These are phyloP conservation scores for Cystobasidium onofrii DNA, from an alignment of 768 basidiomycete species.

Conservation along the genomic window DNA sequence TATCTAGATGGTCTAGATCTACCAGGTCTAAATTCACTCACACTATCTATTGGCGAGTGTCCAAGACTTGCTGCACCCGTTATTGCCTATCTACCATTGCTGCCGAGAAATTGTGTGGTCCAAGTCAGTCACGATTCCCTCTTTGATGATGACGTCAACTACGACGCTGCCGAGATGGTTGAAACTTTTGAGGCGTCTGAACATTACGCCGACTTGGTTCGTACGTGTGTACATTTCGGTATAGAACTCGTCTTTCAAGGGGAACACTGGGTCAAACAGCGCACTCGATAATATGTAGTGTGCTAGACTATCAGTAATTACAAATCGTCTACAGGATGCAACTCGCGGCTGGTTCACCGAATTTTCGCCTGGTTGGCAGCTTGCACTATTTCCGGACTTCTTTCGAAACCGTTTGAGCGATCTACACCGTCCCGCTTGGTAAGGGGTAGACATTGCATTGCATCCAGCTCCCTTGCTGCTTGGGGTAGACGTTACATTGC, in stretches of 20 bases:
- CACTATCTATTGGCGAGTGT: not conserved
- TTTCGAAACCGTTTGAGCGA: conserved; percentile 65
- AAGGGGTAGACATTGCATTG: too few species aligned
- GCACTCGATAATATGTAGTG: too few species aligned
- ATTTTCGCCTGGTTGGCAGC: conserved; percentile 28
- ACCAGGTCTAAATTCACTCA: not conserved
- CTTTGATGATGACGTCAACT: not conserved
- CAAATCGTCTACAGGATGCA: conserved; percentile 2
- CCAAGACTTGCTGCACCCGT: not conserved
- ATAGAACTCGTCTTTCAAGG: not conserved
- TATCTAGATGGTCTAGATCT: not conserved
- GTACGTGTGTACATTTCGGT: not conserved
- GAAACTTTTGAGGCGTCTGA: not conserved
- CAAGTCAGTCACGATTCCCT: not conserved
- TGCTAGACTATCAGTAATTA: too few species aligned
- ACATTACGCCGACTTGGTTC: not conserved
- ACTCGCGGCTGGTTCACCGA: conserved; percentile 3
- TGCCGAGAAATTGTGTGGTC: not conserved
- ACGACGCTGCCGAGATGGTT: too few species aligned
- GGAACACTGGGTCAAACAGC: too few species aligned
- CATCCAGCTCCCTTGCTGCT: too few species aligned
- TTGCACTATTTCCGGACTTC: conserved; percentile 13
- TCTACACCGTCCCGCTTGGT: conserved; percentile 99
- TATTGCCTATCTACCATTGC: not conserved
- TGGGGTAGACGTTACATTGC: too few species aligned